phyloP scores from a whole-genome alignment of 1,284 basidiomycete species.

The Cutaneotrichosporon daszewskae region DNA sequence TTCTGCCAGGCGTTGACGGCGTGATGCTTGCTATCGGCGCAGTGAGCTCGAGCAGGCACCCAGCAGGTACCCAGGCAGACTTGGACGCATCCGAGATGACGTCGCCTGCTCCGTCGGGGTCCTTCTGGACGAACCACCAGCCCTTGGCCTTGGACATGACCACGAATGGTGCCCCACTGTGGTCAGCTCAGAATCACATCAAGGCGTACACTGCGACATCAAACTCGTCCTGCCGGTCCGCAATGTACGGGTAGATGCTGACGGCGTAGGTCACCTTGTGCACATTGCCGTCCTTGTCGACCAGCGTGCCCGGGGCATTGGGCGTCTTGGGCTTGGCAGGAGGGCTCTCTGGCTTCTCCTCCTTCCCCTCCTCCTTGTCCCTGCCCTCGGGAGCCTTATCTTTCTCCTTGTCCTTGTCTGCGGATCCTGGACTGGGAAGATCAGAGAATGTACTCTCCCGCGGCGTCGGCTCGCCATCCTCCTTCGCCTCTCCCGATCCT shows the following conservation, averaged over 20 bases:
- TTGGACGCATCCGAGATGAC: slow-evolving; percentile 67
- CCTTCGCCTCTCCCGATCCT: neutral
- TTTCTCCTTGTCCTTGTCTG: slow-evolving; percentile 18
- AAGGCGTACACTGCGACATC: slow-evolving; percentile 72
- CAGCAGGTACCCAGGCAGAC: slow-evolving; percentile 75
- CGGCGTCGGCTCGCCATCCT: no score
- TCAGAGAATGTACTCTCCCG: slow-evolving; percentile 37
- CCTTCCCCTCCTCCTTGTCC: neutral
- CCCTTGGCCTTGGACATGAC: slow-evolving; percentile 89
- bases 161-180: slow-evolving; percentile 73
- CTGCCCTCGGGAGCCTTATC: neutral
- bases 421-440: slow-evolving; percentile 39
- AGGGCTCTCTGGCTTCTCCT: slow-evolving; percentile 1
- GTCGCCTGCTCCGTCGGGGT: slow-evolving; percentile 74
- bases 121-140: slow-evolving; percentile 98
- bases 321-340: slow-evolving; percentile 1
- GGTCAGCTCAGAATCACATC: slow-evolving; percentile 49
- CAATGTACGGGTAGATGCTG: slow-evolving; percentile 66
- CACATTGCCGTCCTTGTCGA: slow-evolving; percentile 38
- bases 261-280: slow-evolving; percentile 49
- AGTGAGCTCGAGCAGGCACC: slow-evolving; percentile 88
- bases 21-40: slow-evolving; percentile 53
- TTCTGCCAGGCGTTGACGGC: slow-evolving; percentile 5
- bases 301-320: slow-evolving; percentile 19
- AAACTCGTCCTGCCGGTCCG: slow-evolving; percentile 95